A percentile compares a stretch with the other conserved stretches of the same genome.
These are phyloP conservation scores for Kingdonia uniflora DNA, from an alignment of 164 flowering plant species.

Conservation along the genomic window DNA sequence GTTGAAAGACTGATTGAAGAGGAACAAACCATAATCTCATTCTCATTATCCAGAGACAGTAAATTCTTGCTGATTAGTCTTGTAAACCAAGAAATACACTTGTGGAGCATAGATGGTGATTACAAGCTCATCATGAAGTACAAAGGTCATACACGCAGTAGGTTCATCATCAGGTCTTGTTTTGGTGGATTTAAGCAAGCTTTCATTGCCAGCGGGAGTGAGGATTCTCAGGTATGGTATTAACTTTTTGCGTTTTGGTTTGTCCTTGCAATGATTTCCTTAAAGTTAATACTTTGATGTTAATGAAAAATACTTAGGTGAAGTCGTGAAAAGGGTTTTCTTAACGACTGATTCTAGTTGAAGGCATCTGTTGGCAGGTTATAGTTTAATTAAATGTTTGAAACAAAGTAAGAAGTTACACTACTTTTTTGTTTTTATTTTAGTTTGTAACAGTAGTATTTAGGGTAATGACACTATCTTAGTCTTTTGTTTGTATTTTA, in stretches of 20 bases:
- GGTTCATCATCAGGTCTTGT: conserved; percentile 68
- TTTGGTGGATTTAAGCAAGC: conserved; percentile 73
- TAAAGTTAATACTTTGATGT: no score
- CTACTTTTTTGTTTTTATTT: no score
- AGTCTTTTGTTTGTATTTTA: no score
- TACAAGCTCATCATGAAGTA: conserved; percentile 36
- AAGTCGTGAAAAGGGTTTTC: no score
- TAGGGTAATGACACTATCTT: no score
- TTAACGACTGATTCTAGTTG: no score
- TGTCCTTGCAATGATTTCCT: no score
- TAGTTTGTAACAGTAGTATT: no score
- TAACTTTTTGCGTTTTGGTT: neutral
- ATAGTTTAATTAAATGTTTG: no score
- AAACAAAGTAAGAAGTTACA: no score
- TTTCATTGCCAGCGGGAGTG: conserved; percentile 87
- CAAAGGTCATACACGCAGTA: conserved; percentile 65
- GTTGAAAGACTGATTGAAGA: conserved; percentile 47
- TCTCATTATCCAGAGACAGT: conserved; percentile 51
- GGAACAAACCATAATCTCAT: conserved; percentile 51
- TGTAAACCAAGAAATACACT: conserved; percentile 63
- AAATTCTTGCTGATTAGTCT: conserved; percentile 60
- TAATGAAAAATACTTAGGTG: no score
- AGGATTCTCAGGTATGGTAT: conserved; percentile 68
- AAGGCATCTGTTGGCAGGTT: no score
- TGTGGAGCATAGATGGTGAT: conserved; percentile 61